Percentiles rank a stretch among this genome's conserved stretches.
Conservation (phyloP, 352 stramenopile species). For the Globisporangium mamillatum region DNA sequence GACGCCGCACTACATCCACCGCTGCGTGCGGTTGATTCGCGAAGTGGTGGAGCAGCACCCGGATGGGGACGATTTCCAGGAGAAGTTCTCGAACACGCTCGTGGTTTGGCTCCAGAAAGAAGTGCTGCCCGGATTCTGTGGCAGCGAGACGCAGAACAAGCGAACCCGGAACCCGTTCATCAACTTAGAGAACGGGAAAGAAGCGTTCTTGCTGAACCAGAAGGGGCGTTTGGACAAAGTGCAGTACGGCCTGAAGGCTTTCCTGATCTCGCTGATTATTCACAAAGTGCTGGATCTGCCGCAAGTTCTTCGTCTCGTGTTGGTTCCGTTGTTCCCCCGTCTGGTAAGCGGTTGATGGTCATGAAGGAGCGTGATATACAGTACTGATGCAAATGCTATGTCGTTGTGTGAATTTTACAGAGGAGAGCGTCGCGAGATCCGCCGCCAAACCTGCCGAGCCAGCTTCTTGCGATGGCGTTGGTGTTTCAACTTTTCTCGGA, state of each 20-base stretch:
- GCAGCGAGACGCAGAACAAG: slow-evolving; percentile 65
- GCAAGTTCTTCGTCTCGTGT: slow-evolving; percentile 79
- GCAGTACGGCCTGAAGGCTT: slow-evolving; percentile 85
- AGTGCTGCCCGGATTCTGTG: slow-evolving; percentile 76
- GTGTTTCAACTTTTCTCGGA: slow-evolving; percentile 86
- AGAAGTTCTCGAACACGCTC: slow-evolving; percentile 83
- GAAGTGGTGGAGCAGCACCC: slow-evolving; percentile 84
- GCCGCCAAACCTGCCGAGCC: slow-evolving; percentile 70
- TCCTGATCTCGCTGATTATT: slow-evolving; percentile 75
- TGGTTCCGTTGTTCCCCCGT: slow-evolving; percentile 79
- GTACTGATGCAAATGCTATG: neutral
- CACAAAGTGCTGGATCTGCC: slow-evolving; percentile 85
- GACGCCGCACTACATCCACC: slow-evolving; percentile 81
- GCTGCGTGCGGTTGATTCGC: slow-evolving; percentile 78
- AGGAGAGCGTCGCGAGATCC: slow-evolving; percentile 67
- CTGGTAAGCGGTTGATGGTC: slow-evolving; percentile 29
- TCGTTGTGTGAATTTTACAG: slow-evolving; percentile 21
- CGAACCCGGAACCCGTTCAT: slow-evolving; percentile 82
- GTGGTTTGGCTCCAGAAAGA: slow-evolving; percentile 87
- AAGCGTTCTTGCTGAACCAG: slow-evolving; percentile 79
- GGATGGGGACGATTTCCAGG: slow-evolving; percentile 79
- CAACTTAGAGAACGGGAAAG: slow-evolving; percentile 75
- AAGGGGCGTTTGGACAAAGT: slow-evolving; percentile 80
- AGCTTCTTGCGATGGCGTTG: slow-evolving; percentile 80
- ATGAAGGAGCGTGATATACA: too few species aligned